Evolutionary conservation across 164 flowering plant genomes (phyloP).

Genomic region (Akebia trifoliata): DNA sequence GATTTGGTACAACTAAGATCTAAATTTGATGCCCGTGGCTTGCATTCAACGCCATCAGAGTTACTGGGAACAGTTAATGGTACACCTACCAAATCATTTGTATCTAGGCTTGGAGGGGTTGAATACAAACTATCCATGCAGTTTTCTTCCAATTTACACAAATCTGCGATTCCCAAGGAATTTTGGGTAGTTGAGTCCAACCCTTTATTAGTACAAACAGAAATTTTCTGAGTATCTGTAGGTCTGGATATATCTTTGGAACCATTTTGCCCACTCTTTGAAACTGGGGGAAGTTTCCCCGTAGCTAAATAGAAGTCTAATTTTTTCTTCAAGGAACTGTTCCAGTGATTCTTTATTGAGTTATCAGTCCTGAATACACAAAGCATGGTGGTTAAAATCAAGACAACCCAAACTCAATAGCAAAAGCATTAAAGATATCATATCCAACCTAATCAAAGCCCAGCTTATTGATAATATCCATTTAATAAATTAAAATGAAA

Average conservation of each 20-base stretch:
- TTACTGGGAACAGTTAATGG: slow-evolving; percentile 34
- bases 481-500: neutral
- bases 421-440: neutral
- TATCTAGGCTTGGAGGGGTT: slow-evolving; percentile 18
- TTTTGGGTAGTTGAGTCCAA: slow-evolving; percentile 44
- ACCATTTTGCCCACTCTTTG: slow-evolving; percentile 40
- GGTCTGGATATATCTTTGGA: slow-evolving; percentile 27
- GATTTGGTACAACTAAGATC: slow-evolving; percentile 28
- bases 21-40: slow-evolving; percentile 22
- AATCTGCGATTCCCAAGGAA: slow-evolving; percentile 38
- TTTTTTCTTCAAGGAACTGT: slow-evolving; percentile 91
- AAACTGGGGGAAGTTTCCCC: slow-evolving; percentile 61
- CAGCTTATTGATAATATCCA: neutral
- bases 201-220: slow-evolving; percentile 28
- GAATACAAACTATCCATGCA: slow-evolving; percentile 34
- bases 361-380: slow-evolving; percentile 78
- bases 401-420: neutral
- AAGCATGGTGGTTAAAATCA: slow-evolving; percentile 6
- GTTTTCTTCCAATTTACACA: slow-evolving; percentile 37
- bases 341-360: slow-evolving; percentile 98
- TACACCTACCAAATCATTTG: slow-evolving; percentile 25
- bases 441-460: neutral
- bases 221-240: slow-evolving; percentile 21
- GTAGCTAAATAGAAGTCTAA: slow-evolving; percentile 69
- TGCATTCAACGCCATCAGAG: slow-evolving; percentile 31